Conservation (phyloP, 495 filamentous ascomycete species). For the Schizothecium vesticola region DNA sequence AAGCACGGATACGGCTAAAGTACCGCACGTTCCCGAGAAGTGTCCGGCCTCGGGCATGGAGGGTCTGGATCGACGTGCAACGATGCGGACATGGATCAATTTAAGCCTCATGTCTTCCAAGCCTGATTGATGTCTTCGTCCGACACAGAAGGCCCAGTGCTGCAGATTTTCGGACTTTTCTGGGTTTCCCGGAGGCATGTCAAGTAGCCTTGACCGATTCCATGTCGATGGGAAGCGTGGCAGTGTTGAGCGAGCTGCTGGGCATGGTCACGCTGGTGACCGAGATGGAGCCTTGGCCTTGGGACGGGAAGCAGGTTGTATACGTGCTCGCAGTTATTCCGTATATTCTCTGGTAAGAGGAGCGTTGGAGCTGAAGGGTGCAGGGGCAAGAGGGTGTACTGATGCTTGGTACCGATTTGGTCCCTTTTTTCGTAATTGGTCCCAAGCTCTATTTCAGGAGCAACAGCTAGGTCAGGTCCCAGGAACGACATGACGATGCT, state of each 20-base stretch:
- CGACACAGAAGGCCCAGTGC: not conserved
- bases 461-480: not conserved
- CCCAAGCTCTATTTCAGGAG: not conserved
- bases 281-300: not conserved
- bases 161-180: not conserved
- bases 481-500: not conserved
- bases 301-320: not conserved
- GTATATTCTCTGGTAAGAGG: not conserved
- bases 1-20: not conserved
- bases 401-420: not conserved
- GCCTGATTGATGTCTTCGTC: not conserved
- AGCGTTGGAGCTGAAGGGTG: not conserved
- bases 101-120: slow-evolving; percentile 1
- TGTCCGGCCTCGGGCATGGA: not conserved
- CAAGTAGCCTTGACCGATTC: not conserved
- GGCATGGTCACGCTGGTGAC: not conserved
- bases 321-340: not conserved
- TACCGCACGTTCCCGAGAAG: not conserved
- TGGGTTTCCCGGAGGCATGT: not conserved
- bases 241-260: not conserved
- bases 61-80: not conserved
- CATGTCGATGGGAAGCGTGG: not conserved
- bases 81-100: not conserved
- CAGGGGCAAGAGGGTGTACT: not conserved
- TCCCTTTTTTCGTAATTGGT: not conserved